These are phyloP conservation scores for Colletotrichum tanaceti DNA, from an alignment of 2,329 filamentous ascomycete species.

Conservation along the genomic window DNA sequence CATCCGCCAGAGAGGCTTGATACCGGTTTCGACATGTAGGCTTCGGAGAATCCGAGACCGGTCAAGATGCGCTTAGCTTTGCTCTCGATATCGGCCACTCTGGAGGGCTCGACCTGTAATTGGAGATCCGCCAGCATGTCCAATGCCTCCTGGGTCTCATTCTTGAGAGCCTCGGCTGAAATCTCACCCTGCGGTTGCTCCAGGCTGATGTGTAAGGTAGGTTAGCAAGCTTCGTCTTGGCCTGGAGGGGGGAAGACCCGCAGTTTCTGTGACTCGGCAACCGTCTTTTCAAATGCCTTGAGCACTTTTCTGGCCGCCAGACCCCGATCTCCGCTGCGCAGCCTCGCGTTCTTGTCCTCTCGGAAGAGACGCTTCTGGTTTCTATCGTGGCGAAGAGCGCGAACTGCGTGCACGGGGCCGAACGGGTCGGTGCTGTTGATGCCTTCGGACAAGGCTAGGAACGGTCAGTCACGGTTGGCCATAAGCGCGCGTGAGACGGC, in stretches of 20 bases:
- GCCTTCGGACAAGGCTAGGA: conserved; percentile 67
- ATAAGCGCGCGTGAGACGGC: conserved; percentile 10
- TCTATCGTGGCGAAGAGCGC: conserved; percentile 71
- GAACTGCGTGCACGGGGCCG: conserved; percentile 69
- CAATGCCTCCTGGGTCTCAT: conserved; percentile 75
- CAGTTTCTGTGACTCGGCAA: conserved; percentile 67
- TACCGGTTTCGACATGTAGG: conserved; percentile 68
- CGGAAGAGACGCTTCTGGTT: conserved; percentile 73
- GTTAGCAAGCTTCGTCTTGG: neutral
- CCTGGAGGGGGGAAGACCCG: conserved; percentile 49
- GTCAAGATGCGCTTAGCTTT: conserved; percentile 74
- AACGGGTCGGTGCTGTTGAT: conserved; percentile 69
- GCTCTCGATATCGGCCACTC: conserved; percentile 71
- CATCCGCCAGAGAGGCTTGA: conserved; percentile 80
- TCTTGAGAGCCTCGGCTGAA: conserved; percentile 64
- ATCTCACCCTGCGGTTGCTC: conserved; percentile 68
- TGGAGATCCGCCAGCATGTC: conserved; percentile 78
- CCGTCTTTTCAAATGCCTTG: conserved; percentile 73
- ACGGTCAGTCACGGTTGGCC: neutral
- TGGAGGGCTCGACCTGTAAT: conserved; percentile 73
- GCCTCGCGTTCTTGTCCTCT: conserved; percentile 77
- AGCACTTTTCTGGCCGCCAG: conserved; percentile 81
- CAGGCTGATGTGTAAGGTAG: conserved; percentile 50
- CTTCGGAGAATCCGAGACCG: conserved; percentile 78
- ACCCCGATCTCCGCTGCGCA: conserved; percentile 80